A percentile compares a stretch with the other conserved stretches of the same genome.
Evolutionary conservation across 2,329 filamentous ascomycete species (phyloP).

Genomic region (Plenodomus tracheiphilus): DNA sequence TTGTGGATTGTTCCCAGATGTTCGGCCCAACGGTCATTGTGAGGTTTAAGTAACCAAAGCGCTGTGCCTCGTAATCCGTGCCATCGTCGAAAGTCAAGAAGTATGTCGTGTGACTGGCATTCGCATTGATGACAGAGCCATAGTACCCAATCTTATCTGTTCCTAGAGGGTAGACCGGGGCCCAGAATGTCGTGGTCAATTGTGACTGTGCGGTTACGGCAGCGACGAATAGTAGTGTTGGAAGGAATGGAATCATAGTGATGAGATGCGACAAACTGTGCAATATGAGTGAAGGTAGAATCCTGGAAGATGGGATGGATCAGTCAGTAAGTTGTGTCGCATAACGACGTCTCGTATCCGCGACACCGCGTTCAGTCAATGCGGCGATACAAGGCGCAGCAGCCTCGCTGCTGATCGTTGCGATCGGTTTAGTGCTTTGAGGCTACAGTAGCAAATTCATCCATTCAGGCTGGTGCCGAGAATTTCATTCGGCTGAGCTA

Average conservation of each 20-base stretch:
- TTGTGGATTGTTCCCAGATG: not conserved
- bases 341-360: no score
- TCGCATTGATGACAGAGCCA: constrained; percentile 3
- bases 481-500: not conserved
- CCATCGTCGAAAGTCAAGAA: constrained; percentile 1
- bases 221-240: not conserved
- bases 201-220: constrained; percentile 2
- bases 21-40: not conserved
- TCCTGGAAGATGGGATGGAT: no score
- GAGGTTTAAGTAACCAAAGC: not conserved
- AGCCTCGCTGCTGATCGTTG: not conserved
- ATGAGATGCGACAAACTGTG: not conserved
- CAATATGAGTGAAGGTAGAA: no score
- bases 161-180: not conserved
- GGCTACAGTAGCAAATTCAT: not conserved
- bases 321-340: no score
- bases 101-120: not conserved
- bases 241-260: not conserved
- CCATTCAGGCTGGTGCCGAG: not conserved
- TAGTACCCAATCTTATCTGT: constrained; percentile 6
- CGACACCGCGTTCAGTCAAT: not conserved
- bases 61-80: not conserved
- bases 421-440: not conserved
- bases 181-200: constrained; percentile 4
- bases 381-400: not conserved